A percentile compares a stretch with the other conserved stretches of the same genome.
Conservation (phyloP, 352 stramenopile genomes). For the Phytophthora tubulina region DNA sequence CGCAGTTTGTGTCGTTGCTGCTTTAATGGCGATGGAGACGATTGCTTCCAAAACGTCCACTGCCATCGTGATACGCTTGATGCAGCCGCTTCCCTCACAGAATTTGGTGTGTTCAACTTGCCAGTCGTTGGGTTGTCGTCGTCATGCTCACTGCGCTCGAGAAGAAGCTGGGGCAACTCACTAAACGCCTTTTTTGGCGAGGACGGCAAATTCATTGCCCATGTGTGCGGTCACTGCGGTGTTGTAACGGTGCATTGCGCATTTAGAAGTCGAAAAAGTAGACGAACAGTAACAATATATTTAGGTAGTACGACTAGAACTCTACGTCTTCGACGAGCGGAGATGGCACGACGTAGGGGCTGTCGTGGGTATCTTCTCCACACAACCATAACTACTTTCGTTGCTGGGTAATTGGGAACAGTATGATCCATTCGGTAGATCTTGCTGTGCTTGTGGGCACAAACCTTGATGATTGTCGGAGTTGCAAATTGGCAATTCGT, state of each 20-base stretch:
- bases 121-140: background rate
- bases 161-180: constrained; percentile 27
- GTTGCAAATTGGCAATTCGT: constrained; percentile 36
- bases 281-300: constrained; percentile 16
- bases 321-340: constrained; percentile 1
- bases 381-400: constrained; percentile 42
- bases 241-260: constrained; percentile 15
- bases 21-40: background rate
- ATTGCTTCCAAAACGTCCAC: constrained; percentile 39
- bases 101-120: constrained; percentile 8
- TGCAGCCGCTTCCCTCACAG: constrained; percentile 14
- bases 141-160: constrained; percentile 44
- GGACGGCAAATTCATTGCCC: constrained; percentile 25
- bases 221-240: background rate
- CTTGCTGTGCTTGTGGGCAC: constrained; percentile 45
- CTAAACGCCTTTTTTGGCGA: constrained; percentile 18
- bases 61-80: constrained; percentile 26
- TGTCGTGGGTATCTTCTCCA: constrained; percentile 11
- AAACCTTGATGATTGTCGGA: constrained; percentile 28
- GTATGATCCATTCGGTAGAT: constrained; percentile 47
- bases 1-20: constrained; percentile 32
- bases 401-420: constrained; percentile 36
- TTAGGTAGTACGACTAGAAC: constrained; percentile 5
- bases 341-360: constrained; percentile 11
- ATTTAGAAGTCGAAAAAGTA: constrained; percentile 1